Evolutionary conservation across 345 rosid genomes (phyloP).

Genomic region (Zanthoxylum bungeanum): DNA sequence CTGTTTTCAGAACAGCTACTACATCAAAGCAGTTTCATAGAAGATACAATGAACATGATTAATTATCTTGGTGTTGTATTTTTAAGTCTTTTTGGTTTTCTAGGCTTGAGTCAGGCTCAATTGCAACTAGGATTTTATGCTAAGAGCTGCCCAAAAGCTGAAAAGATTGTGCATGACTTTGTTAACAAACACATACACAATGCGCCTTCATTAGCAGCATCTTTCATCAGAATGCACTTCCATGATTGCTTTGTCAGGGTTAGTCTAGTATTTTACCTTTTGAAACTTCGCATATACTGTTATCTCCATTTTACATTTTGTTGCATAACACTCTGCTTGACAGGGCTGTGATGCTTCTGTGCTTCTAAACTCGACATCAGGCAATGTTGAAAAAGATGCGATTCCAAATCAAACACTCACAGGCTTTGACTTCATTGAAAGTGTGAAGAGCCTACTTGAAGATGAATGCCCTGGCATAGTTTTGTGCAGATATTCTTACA

Average conservation of each 20-base stretch:
- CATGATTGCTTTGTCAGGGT: conserved; percentile 92
- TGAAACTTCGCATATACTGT: neutral
- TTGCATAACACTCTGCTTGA: neutral
- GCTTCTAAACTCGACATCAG: conserved; percentile 67
- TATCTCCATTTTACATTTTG: neutral
- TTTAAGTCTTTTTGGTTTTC: conserved; percentile 28
- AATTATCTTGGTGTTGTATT: conserved; percentile 16
- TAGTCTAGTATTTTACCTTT: neutral
- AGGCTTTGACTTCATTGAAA: conserved; percentile 72
- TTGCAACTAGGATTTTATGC: conserved; percentile 55
- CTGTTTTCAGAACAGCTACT: neutral
- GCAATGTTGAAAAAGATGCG: conserved; percentile 52
- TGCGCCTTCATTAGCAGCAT: conserved; percentile 75
- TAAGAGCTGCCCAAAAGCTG: conserved; percentile 72
- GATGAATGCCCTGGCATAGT: conserved; percentile 67
- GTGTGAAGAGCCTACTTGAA: conserved; percentile 62
- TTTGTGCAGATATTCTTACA: conserved; percentile 69
- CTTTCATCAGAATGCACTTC: conserved; percentile 79
- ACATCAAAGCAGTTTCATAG: neutral
- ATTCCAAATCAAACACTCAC: conserved; percentile 64
- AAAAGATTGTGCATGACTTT: conserved; percentile 53
- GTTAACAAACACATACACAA: conserved; percentile 56
- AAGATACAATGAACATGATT: conserved; percentile 26
- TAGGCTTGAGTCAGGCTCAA: conserved; percentile 47
- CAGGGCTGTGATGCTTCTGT: conserved; percentile 95